These are phyloP conservation scores for Daldinia grandis DNA, from an alignment of 495 filamentous ascomycete species.

Conservation along the genomic window DNA sequence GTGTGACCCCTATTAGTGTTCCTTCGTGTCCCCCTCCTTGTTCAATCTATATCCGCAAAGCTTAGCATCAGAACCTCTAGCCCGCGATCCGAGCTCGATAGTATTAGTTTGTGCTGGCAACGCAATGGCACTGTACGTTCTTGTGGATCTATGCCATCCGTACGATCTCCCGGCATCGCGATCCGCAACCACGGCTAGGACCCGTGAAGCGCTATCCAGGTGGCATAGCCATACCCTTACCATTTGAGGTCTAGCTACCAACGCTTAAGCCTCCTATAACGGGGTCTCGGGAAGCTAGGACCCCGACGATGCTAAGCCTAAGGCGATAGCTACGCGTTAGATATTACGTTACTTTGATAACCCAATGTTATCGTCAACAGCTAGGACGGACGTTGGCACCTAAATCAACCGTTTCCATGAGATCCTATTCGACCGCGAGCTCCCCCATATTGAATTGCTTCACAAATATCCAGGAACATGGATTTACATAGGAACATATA, in stretches of 20 bases:
- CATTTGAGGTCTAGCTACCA: neutral
- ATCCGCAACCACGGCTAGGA: neutral
- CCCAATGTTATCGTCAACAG: neutral
- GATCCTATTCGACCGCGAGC: neutral
- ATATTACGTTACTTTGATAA: neutral
- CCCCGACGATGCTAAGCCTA: neutral
- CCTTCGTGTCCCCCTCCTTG: neutral
- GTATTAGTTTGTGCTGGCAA: neutral
- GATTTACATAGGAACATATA: slow-evolving; percentile 18
- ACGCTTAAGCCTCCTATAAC: neutral
- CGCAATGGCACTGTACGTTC: slow-evolving; percentile 1
- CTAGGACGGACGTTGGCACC: neutral
- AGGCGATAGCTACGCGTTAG: neutral
- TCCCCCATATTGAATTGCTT: neutral
- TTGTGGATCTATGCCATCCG: slow-evolving; percentile 8
- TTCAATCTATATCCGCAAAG: neutral
- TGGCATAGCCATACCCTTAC: neutral
- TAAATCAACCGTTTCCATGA: neutral
- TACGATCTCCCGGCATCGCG: slow-evolving; percentile 7
- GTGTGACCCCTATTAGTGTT: neutral
- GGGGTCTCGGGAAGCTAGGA: neutral
- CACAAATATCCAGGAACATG: slow-evolving; percentile 25
- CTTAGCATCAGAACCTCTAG: slow-evolving; percentile 2
- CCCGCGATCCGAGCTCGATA: slow-evolving; percentile 7
- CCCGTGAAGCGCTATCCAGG: neutral